Conservation (phyloP, 2,329 filamentous ascomycete species). For the Beauveria sp. region DNA sequence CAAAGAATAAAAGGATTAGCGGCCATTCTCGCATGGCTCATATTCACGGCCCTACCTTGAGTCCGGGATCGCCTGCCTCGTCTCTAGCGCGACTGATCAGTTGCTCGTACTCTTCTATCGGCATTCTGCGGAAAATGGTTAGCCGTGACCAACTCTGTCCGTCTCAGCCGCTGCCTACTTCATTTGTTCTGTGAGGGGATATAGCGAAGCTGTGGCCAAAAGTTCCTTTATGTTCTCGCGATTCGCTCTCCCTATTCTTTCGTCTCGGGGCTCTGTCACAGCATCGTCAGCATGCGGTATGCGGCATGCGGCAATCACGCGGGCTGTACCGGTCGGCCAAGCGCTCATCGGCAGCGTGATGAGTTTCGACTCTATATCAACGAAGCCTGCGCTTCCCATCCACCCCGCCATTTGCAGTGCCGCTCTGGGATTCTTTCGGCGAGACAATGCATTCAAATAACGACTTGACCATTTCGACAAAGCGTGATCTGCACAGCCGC, state of each 20-base stretch:
- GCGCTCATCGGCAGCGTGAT: slow-evolving; percentile 61
- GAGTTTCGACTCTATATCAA: slow-evolving; percentile 58
- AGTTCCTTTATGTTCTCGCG: slow-evolving; percentile 46
- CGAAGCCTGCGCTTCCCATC: slow-evolving; percentile 57
- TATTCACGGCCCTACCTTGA: slow-evolving; percentile 38
- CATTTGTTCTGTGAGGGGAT: slow-evolving; percentile 45
- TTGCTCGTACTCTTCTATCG: slow-evolving; percentile 48
- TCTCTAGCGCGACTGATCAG: slow-evolving; percentile 47
- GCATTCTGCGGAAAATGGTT: slow-evolving; percentile 37
- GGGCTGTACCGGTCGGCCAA: slow-evolving; percentile 55
- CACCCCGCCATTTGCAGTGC: slow-evolving; percentile 52
- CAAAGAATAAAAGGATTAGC: neutral
- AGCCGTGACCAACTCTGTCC: slow-evolving; percentile 5
- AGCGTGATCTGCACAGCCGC: slow-evolving; percentile 44
- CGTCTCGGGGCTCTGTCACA: slow-evolving; percentile 39
- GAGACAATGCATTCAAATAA: slow-evolving; percentile 55
- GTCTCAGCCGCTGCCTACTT: slow-evolving; percentile 29
- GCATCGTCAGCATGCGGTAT: neutral
- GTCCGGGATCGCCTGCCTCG: slow-evolving; percentile 44
- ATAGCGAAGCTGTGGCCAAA: slow-evolving; percentile 47
- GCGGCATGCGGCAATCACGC: neutral
- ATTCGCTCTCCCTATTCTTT: slow-evolving; percentile 46
- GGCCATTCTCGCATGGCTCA: neutral
- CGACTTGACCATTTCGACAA: slow-evolving; percentile 59
- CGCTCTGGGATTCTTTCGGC: slow-evolving; percentile 58